Evolutionary conservation across 2,329 filamentous ascomycete genomes (phyloP), one percentile per base, ranked within the genome.

Genomic region (Graphium sp.): DNA sequence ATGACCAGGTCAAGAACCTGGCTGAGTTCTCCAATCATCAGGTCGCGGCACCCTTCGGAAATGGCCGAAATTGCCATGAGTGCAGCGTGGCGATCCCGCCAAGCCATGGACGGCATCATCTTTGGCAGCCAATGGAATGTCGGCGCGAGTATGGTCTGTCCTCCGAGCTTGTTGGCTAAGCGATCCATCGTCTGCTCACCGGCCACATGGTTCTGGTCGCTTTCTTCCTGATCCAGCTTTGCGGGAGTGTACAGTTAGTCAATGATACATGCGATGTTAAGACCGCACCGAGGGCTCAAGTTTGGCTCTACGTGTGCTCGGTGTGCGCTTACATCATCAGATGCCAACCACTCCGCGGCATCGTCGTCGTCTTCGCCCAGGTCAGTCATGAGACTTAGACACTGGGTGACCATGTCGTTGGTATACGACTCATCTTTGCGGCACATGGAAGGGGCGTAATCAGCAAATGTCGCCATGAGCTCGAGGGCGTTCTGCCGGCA

Each of bases 31-130:
- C 80, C 80, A 39, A 93, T 67, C 89, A 98, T 98, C 36, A 94
- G 63, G 16, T 95, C 87, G 34, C 84, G 76, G 47, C 89, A 98
- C 21, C 89, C 89, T 53, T 98, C 89, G 1, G 89, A 95, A 37
- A 98, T 98, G 39, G 89, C 89, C 3, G 87, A 95, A 35, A 98
- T 94, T 15, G 89, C 89, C 89, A 98, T 98, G 29, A 98, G 68
- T 26, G 89, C 89, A 18, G 89, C 89, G 51, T 98, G 89, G 36
- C 87, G 74, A 50, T 98, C 89, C 45, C 82, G 74, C 89, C 89
- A 98, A 18, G 83, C 73, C 41, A 81, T 77, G 2, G 89, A 95
- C 30, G 76, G 82, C 74, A 95, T 91, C 89, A 98, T 98, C 37
- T 84, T 71, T 7, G 89, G 89, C 22, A 98, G 72, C 89, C 89